A percentile compares a stretch with the other conserved stretches of the same genome.
These are phyloP conservation scores for Solidago caesia DNA, from an alignment of 129 eudicot species.

Conservation along the genomic window DNA sequence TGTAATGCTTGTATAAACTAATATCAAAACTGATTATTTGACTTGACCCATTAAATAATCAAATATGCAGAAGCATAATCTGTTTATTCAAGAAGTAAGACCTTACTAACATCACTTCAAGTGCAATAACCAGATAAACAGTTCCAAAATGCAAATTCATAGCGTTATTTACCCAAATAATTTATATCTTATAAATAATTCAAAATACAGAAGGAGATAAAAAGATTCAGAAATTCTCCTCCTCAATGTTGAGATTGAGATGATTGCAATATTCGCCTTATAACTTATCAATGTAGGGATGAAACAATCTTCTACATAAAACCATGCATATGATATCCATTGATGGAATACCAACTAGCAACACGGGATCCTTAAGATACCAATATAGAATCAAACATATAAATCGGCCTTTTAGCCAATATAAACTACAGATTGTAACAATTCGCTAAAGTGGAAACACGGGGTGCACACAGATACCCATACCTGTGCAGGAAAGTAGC, in stretches of 20 bases:
- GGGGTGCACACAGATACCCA: neutral
- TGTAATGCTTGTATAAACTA: too few species aligned
- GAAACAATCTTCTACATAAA: neutral
- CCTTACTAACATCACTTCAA: neutral
- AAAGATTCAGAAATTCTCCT: neutral
- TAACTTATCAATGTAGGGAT: neutral
- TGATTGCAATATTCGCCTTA: neutral
- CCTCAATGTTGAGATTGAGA: conserved; percentile 1
- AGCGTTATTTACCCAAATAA: neutral
- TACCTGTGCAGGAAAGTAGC: conserved; percentile 84
- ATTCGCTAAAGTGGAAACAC: too few species aligned
- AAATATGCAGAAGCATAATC: neutral
- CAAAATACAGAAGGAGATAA: neutral
- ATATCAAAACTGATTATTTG: neutral
- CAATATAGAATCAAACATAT: neutral
- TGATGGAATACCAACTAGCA: conserved; percentile 3
- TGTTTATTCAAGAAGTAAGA: too few species aligned
- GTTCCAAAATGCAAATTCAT: neutral
- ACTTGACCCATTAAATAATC: neutral
- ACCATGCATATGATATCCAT: neutral
- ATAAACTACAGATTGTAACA: neutral
- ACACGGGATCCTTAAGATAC: neutral
- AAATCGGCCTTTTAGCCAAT: neutral
- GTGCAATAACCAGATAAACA: neutral
- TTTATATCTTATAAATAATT: neutral